Evolutionary conservation across 2,329 filamentous ascomycete species (phyloP), one percentile per base, ranked within the genome.

Genomic region (Arthrobotrys entomopaga): DNA sequence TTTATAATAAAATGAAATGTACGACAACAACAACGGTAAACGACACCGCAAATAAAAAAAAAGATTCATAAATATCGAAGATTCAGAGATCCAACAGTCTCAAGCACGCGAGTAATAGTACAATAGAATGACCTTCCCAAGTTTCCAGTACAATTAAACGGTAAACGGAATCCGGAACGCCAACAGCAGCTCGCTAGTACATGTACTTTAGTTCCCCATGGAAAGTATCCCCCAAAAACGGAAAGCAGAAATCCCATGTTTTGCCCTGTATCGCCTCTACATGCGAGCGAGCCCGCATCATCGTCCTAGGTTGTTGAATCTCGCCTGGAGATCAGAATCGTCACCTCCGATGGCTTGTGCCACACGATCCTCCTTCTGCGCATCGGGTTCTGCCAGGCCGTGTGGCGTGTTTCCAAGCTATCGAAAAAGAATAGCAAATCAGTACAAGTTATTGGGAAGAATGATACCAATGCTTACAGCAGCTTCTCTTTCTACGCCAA

Each of bases 381-480:
- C 84, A 64, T 87, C 86, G 10, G 58, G 57, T 77, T 89, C 89
- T 80, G 95, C 92, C 73, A 98, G 83, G 2, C 91, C 93, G 46
- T 90, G 89, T 0, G 95, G 95, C 1, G 94, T 95, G 81, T 97
- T 93, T 70, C 93, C 94, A 79, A 99, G 87, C 93, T 98, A 80
- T 76, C 78, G 73, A 48, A 59, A 19, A 76, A 77, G 40, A 20
- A 22, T 16, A 6, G 7, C 42, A 7, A 53, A 42, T 69, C 79
- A 76, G 42, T 65, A 48, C 38, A 20, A 24, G 15, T 13, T n/a
- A 24, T 11, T 26, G 20, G 54, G 46, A 34, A 6, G 2, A 8
- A 7, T 34, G 6, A 3, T 6, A 10, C 10, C 5, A 6, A 8
- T 46, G 86, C 91, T 83, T 86, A 98, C 94, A 78, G 91, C 86